Evolutionary conservation across 2,329 filamentous ascomycete species (phyloP).

Genomic region (Arthrobotrys iridis): DNA sequence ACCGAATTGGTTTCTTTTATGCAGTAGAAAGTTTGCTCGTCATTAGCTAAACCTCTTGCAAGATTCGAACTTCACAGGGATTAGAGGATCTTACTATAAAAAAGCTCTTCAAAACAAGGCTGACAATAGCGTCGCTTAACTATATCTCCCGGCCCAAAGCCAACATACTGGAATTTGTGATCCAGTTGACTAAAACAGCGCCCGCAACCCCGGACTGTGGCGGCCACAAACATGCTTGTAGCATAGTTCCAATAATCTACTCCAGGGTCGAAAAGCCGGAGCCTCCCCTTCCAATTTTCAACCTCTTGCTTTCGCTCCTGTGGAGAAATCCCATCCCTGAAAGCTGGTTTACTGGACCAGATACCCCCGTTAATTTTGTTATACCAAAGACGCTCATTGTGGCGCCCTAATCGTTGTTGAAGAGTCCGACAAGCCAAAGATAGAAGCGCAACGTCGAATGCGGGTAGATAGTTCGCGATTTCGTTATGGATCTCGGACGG

Average conservation of each 20-base stretch:
- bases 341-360: too few species aligned
- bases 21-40: too few species aligned
- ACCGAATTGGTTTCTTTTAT: background rate
- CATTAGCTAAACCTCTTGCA: too few species aligned
- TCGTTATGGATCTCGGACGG: background rate
- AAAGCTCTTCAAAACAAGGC: background rate
- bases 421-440: background rate
- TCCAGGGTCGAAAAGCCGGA: background rate
- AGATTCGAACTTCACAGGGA: too few species aligned
- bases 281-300: background rate
- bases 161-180: background rate
- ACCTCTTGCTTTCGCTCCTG: too few species aligned
- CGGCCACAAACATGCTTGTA: background rate
- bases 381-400: background rate
- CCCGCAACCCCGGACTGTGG: background rate
- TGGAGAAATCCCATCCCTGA: too few species aligned
- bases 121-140: background rate
- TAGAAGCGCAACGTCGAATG: background rate
- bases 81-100: background rate
- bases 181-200: background rate
- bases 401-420: background rate
- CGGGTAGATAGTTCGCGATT: background rate
- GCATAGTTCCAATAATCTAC: background rate
- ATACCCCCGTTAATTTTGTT: background rate
- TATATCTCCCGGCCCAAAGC: background rate